These are phyloP conservation scores for Pseudocercospora vitis DNA, from an alignment of 2,329 filamentous ascomycete genomes.

Conservation along the genomic window DNA sequence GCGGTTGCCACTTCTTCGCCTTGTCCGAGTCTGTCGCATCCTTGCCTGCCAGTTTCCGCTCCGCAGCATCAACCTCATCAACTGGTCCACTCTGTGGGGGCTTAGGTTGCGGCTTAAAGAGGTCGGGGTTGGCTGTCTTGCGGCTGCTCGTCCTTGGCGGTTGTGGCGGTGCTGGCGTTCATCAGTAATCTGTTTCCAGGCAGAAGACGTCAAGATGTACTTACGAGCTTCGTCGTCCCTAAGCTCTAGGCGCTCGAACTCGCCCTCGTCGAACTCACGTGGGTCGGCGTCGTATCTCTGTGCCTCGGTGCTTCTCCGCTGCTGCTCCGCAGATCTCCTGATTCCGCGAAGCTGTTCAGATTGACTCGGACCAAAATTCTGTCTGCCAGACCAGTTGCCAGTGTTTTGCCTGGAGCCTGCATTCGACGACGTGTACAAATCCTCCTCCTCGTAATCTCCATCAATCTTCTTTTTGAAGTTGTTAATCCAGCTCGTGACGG, in stretches of 20 bases:
- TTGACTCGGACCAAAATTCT: slow-evolving; percentile 41
- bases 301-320: slow-evolving; percentile 74
- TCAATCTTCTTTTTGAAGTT: slow-evolving; percentile 91
- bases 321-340: slow-evolving; percentile 34
- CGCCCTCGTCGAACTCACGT: slow-evolving; percentile 80
- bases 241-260: slow-evolving; percentile 66
- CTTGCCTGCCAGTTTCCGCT: slow-evolving; percentile 48
- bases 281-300: slow-evolving; percentile 94
- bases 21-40: slow-evolving; percentile 52
- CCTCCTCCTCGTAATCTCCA: slow-evolving; percentile 72
- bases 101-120: slow-evolving; percentile 70
- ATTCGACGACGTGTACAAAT: slow-evolving; percentile 49
- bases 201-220: slow-evolving; percentile 33
- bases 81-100: slow-evolving; percentile 61
- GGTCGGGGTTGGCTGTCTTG: slow-evolving; percentile 70
- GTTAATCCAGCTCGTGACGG: slow-evolving; percentile 89
- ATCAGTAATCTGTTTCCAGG: slow-evolving; percentile 27
- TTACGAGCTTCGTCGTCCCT: slow-evolving; percentile 57
- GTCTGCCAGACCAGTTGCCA: slow-evolving; percentile 36
- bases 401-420: slow-evolving; percentile 31
- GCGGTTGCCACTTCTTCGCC: slow-evolving; percentile 93
- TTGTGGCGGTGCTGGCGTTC: slow-evolving; percentile 49
- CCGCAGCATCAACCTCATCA: slow-evolving; percentile 76
- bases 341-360: slow-evolving; percentile 44
- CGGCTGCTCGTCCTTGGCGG: slow-evolving; percentile 58